Conservation (phyloP, 225 moss, liverwort and hornwort genomes). For the Ulota crispa region DNA sequence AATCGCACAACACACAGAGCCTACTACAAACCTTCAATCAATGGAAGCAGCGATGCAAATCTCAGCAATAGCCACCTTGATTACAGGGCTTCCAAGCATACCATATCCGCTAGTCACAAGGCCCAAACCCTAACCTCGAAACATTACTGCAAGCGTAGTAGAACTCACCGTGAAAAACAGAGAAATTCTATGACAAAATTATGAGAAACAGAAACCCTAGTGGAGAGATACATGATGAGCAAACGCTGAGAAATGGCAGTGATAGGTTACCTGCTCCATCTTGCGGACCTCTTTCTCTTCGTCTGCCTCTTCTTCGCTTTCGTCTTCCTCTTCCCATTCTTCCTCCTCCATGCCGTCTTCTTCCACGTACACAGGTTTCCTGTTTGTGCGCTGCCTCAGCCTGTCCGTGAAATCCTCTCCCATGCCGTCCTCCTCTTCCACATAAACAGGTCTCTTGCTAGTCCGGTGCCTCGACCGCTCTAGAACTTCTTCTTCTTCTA, state of each 20-base stretch:
- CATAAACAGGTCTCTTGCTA: conserved; percentile 29
- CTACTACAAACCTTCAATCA: neutral
- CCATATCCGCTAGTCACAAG: conserved; percentile 4
- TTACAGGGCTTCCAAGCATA: neutral
- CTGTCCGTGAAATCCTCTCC: conserved; percentile 33
- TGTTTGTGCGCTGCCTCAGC: conserved; percentile 26
- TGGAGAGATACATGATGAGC: neutral
- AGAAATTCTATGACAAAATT: neutral
- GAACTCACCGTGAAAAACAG: neutral
- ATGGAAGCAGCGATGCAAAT: neutral
- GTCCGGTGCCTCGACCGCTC: conserved; percentile 41
- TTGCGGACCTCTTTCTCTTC: conserved; percentile 79
- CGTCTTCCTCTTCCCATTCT: conserved; percentile 77
- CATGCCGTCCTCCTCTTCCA: conserved; percentile 44
- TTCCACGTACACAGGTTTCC: conserved; percentile 48
- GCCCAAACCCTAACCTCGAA: neutral
- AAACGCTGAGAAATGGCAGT: neutral
- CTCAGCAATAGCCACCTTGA: neutral
- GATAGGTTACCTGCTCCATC: conserved; percentile 73
- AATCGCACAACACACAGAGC: conserved; percentile 1
- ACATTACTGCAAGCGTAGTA: neutral
- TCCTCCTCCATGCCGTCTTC: conserved; percentile 68
- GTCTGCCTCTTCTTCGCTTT: conserved; percentile 63
- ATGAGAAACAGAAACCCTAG: neutral
- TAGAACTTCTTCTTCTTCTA: conserved; percentile 36